Base-by-base conservation (phyloP, 495 filamentous ascomycete species). In the Penicillium alfredii region DNA sequence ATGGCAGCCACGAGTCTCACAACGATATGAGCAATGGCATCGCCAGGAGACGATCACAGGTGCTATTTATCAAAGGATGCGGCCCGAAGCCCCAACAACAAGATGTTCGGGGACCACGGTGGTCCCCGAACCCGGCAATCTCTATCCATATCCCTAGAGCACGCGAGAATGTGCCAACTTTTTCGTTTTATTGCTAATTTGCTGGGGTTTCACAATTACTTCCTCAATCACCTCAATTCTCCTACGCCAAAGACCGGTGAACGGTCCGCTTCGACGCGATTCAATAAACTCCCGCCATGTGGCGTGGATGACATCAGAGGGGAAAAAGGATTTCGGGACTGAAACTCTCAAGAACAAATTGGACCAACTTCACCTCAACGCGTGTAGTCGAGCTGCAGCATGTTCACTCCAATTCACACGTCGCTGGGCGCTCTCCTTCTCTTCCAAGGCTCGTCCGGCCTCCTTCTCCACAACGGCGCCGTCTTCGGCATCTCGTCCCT, bases 361-460 rank as follows among this genome's bases (percentile, higher is more conserved):
- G n/a, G n/a, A n/a, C n/a, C n/a, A n/a, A n/a, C n/a, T n/a, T n/a
- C n/a, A n/a, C n/a, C n/a, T n/a, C n/a, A n/a, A n/a, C n/a, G n/a
- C n/a, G n/a, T n/a, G n/a, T n/a, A n/a, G n/a, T n/a, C 13, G 16
- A 11, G n/a, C 17, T n/a, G 23, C 8, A 40, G 14, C 15, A 80
- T 80, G 76, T 78, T 79, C 45, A 79, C 76, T 0, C 74, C 76
- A 0, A 33, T 79, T 8, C 63, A 77, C 36, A 75, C 76, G 5
- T 63, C 69, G 7, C 39, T 78, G 8, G 76, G 76, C 4, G 74
- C 76, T 1, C 38, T 78, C 2, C 49, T 80, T 23, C 61, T 80
- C 29, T 72, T 69, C 45, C 66, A 74, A 36, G 63, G 68, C 21
- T 74, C 73, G 0, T 69, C 69, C 1, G 58, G 62, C 11, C 60